phyloP scores from a whole-genome alignment of 768 basidiomycete species.

The Podaxis sp. region DNA sequence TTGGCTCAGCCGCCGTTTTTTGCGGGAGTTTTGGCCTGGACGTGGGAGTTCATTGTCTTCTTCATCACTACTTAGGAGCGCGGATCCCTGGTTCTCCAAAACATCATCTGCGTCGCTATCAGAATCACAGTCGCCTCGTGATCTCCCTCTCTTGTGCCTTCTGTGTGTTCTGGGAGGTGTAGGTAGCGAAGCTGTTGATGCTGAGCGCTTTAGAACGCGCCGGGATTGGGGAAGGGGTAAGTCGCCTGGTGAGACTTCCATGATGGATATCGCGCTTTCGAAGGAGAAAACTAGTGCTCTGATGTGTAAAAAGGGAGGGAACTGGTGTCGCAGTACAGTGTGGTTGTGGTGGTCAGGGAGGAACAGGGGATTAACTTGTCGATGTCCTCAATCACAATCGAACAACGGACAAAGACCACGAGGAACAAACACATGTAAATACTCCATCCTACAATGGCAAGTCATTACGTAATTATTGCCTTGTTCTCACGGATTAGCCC shows the following conservation, averaged over 20 bases:
- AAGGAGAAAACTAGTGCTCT: background rate
- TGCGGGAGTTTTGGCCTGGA: constrained; percentile 28
- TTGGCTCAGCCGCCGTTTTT: constrained; percentile 38
- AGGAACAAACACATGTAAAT: constrained; percentile 8
- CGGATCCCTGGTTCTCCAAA: constrained; percentile 2
- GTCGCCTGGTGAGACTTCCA: constrained; percentile 16
- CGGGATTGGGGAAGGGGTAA: constrained; percentile 26
- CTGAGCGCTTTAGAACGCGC: constrained; percentile 57
- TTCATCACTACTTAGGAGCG: constrained; percentile 30
- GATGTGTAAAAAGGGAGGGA: background rate
- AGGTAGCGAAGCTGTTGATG: constrained; percentile 63
- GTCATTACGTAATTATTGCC: background rate
- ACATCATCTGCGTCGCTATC: constrained; percentile 40
- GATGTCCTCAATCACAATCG: constrained; percentile 7
- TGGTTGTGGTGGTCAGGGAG: constrained; percentile 9
- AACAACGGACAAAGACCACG: constrained; percentile 13
- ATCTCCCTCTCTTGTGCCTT: constrained; percentile 44
- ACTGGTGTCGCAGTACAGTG: constrained; percentile 1
- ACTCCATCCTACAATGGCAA: background rate
- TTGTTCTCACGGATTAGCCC: background rate
- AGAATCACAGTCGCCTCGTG: constrained; percentile 44
- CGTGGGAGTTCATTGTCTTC: constrained; percentile 26
- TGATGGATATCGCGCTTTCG: constrained; percentile 4
- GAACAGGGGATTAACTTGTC: background rate
- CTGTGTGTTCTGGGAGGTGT: constrained; percentile 64